Evolutionary conservation across 2,329 filamentous ascomycete species (phyloP), one percentile per base, ranked within the genome.

Genomic region (Colletotrichum sp.): DNA sequence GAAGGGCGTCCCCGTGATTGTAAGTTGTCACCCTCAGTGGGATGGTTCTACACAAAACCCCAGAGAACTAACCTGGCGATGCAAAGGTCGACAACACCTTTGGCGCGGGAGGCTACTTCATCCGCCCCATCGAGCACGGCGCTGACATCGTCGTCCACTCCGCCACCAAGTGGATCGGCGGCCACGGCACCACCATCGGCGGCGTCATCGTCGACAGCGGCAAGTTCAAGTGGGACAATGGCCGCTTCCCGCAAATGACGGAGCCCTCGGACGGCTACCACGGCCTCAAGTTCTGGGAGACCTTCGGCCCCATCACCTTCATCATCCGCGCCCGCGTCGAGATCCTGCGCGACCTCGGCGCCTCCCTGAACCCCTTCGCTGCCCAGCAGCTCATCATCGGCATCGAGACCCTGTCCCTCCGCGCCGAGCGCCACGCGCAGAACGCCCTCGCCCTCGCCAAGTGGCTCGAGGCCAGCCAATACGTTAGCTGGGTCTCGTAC

Each of bases 131-230:
- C 81, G 93, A 96, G 29, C 94, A 98, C 85, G 96, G 96, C 71
- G 96, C 95, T 78, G 96, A 98, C 83, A 98, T 98, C 77, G 94
- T 98, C 69, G 95, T 98, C 29, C 96, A 98, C 89, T 97, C 95
- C 52, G 96, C 96, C 13, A 98, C 96, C 75, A 98, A 98, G 86
- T 98, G 96, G 96, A 98, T 99, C 78, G 96, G 96, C 73, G 96
- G 96, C 57, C 96, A 99, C 85, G 96, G 96, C 77, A 98, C 96
- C 55, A 98, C 96, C 30, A 95, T 98, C 79, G 96, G 91, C 74
- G 96, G 96, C 77, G 91, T 98, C 59, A 91, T 98, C 39, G 89
- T 98, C 78, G 96, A 98, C 87, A 92, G 93, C 79, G 96, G 96
- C 81, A 97, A 95, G 84, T 99, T 98, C 83, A 94, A 98, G 89